Base-by-base conservation (phyloP, 2,329 filamentous ascomycete genomes). In the Colletotrichum tropicicola region DNA sequence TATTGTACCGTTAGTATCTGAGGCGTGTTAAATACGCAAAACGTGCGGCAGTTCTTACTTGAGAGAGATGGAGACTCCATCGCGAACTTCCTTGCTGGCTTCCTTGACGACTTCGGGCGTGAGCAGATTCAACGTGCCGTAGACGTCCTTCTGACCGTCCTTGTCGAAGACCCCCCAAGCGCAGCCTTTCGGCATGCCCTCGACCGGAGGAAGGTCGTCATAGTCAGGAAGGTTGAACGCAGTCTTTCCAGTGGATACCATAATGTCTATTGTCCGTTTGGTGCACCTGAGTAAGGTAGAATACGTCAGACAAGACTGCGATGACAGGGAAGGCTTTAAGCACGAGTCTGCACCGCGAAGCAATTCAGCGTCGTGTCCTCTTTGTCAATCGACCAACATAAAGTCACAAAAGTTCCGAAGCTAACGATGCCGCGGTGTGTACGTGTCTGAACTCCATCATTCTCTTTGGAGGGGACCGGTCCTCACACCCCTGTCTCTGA, bases 81-180 rank as follows among this genome's bases (percentile, higher is more conserved):
- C 79, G 45, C 75, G 75, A 37, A 82, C 78, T 66, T 85, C 82
- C 3, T 72, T 71, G 4, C 74, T 76, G 0, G 82, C 82, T 3
- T 72, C 77, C 19, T 75, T 75, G 4, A 83, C 74, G 4, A 84
- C 78, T 0, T 78, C 73, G 0, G 81, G 79, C 0, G 83, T 87
- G 3, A 87, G 73, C 6, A 85, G 77, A 70, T 88, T 87, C 25
- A 87, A 73, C 0, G 83, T 86, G 4, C 85, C 85, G 6, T 83
- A 70, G 19, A 81, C 67, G 47, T 87, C 85, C 45, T 83, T 84
- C 53, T 80, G 73, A 13, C 81, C 82, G 56, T 82, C 77, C 54
- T 79, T 80, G 72, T 85, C 83, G 59, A 85, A 85, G 4, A 86
- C 9, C 2, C 85, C 84, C 85, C 84, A 87, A 5, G 81, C 81